These are phyloP conservation scores for Hypoxylon fragiforme DNA, from an alignment of 495 filamentous ascomycete species.

Conservation along the genomic window DNA sequence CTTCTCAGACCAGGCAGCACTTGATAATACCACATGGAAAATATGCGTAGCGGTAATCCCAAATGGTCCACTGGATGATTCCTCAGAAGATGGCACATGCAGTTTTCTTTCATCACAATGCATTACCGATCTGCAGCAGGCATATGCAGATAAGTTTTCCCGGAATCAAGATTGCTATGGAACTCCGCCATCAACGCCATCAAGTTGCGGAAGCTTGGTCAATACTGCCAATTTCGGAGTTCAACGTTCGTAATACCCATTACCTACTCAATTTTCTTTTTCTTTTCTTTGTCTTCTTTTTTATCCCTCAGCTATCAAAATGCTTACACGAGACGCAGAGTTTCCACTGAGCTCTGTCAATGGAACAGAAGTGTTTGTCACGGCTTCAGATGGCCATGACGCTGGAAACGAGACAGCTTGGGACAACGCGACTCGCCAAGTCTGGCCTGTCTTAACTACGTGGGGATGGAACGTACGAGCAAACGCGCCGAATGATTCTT, in stretches of 20 bases:
- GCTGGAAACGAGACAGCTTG: slow-evolving; percentile 21
- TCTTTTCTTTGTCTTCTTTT: too few species aligned
- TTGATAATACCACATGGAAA: slow-evolving; percentile 37
- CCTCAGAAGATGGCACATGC: slow-evolving; percentile 22
- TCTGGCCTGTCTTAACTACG: slow-evolving; percentile 30
- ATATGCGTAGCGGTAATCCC: slow-evolving; percentile 32
- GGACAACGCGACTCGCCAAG: slow-evolving; percentile 14
- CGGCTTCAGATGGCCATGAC: slow-evolving; percentile 28
- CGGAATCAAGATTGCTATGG: slow-evolving; percentile 30
- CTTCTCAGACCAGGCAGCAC: slow-evolving; percentile 20
- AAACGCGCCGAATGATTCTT: slow-evolving; percentile 16
- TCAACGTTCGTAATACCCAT: slow-evolving; percentile 20
- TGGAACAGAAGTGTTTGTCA: slow-evolving; percentile 32
- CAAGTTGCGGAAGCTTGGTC: slow-evolving; percentile 26
- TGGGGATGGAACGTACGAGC: slow-evolving; percentile 37
- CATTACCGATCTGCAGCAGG: slow-evolving; percentile 29
- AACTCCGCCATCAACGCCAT: slow-evolving; percentile 27
- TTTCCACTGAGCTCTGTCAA: slow-evolving; percentile 26
- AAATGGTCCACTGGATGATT: slow-evolving; percentile 24
- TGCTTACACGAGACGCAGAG: slow-evolving; percentile 17
- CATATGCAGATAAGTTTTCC: slow-evolving; percentile 29
- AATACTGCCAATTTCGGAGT: slow-evolving; percentile 26
- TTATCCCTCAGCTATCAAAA: background rate
- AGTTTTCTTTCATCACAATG: slow-evolving; percentile 27
- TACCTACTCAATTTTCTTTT: background rate